These are phyloP conservation scores for Clavispora carvajalis DNA, from an alignment of 805 yeast species.

Conservation along the genomic window DNA sequence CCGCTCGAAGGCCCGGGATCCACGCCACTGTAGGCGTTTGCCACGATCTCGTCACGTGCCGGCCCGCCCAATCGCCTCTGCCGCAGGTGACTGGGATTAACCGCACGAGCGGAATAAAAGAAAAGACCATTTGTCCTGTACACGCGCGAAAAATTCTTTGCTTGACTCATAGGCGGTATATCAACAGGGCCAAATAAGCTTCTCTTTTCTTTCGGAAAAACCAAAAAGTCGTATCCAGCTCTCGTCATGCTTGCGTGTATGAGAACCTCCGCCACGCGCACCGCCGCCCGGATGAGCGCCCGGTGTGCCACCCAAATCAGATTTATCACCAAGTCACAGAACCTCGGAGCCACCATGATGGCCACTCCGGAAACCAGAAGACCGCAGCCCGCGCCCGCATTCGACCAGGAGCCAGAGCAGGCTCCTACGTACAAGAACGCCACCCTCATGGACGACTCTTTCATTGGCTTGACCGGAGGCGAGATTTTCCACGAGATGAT, in stretches of 20 bases:
- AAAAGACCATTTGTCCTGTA: not conserved
- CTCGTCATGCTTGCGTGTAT: conserved; percentile 13
- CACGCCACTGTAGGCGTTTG: too few relatives aligned
- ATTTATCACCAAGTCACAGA: conserved; percentile 26
- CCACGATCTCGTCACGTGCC: not conserved
- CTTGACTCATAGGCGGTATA: conserved; percentile 1
- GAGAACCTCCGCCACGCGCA: conserved; percentile 9
- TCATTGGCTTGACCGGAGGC: conserved; percentile 97
- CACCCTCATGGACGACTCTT: conserved; percentile 64
- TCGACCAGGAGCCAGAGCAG: conserved; percentile 29
- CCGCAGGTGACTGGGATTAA: not conserved
- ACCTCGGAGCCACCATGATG: conserved; percentile 25
- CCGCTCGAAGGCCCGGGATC: too few relatives aligned
- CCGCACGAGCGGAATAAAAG: not conserved
- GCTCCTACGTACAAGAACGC: conserved; percentile 4
- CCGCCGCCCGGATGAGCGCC: conserved; percentile 9
- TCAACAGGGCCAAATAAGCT: not conserved
- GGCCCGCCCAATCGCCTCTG: too few relatives aligned
- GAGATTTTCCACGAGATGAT: conserved; percentile 98
- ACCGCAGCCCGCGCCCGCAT: conserved; percentile 49
- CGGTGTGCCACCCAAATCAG: conserved; percentile 17
- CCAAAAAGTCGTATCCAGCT: too few relatives aligned
- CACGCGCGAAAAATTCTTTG: not conserved
- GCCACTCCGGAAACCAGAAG: conserved; percentile 18
- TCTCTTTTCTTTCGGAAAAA: not conserved